Conservation (phyloP, 805 yeast genomes). For the Candida michaelii region DNA sequence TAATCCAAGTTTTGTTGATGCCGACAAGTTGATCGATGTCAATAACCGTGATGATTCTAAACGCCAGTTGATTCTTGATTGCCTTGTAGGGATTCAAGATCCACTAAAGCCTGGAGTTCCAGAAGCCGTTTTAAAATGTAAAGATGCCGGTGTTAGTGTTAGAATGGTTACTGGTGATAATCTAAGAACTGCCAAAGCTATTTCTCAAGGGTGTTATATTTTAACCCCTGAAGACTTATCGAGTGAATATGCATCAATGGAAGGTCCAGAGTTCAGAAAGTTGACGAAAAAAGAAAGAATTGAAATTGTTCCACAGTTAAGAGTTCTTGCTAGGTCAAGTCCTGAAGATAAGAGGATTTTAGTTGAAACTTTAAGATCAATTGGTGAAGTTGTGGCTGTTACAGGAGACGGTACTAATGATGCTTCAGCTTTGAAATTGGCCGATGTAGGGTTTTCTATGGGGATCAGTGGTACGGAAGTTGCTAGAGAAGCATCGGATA, state of each 20-base stretch:
- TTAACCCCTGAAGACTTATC: conserved; percentile 50
- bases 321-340: conserved; percentile 89
- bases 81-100: conserved; percentile 90
- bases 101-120: conserved; percentile 89
- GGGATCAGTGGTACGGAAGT: conserved; percentile 98
- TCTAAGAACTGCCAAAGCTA: conserved; percentile 85
- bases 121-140: conserved; percentile 85
- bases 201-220: conserved; percentile 84
- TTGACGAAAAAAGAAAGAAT: conserved; percentile 57
- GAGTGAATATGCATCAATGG: conserved; percentile 70
- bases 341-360: conserved; percentile 92
- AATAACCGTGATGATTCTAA: conserved; percentile 21
- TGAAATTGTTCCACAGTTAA: conserved; percentile 65
- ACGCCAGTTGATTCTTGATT: conserved; percentile 53
- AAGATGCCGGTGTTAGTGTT: conserved; percentile 88
- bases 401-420: conserved; percentile 99
- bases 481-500: conserved; percentile 96
- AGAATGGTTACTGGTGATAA: conserved; percentile 99
- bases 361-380: conserved; percentile 73
- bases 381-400: conserved; percentile 95
- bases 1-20: conserved; percentile 22
- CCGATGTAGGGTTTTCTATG: conserved; percentile 98
- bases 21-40: conserved; percentile 27
- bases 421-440: conserved; percentile 94
- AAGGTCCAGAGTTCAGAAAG: conserved; percentile 86